phyloP scores from a whole-genome alignment of 495 filamentous ascomycete species.

The Rostrohypoxylon terebratum region DNA sequence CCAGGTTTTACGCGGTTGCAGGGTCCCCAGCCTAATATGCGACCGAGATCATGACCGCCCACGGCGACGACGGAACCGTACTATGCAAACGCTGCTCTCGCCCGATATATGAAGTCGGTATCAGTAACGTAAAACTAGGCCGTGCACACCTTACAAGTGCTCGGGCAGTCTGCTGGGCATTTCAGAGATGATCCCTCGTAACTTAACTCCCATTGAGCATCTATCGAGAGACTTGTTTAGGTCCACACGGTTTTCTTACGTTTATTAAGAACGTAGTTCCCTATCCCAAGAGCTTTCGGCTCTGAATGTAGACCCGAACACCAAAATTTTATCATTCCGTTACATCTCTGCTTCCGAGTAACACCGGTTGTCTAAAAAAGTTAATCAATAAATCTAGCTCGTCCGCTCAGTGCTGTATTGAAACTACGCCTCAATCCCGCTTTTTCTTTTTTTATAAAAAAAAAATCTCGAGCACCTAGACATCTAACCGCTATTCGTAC shows the following conservation, averaged over 20 bases:
- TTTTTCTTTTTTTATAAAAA: too few species aligned
- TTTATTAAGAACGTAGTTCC: neutral
- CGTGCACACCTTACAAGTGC: slow-evolving; percentile 1
- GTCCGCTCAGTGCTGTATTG: neutral
- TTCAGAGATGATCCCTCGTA: slow-evolving; percentile 23
- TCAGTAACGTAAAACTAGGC: neutral
- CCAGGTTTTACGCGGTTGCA: slow-evolving; percentile 10
- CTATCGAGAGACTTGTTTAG: slow-evolving; percentile 5
- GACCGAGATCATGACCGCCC: slow-evolving; percentile 17
- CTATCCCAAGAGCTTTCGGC: neutral
- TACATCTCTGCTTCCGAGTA: neutral
- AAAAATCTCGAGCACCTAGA: neutral
- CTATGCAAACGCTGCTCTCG: slow-evolving; percentile 11
- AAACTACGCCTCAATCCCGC: neutral
- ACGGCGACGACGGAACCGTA: slow-evolving; percentile 10
- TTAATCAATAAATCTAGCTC: neutral
- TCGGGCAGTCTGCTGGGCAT: neutral
- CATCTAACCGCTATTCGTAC: neutral
- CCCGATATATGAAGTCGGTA: slow-evolving; percentile 21
- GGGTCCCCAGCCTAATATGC: slow-evolving; percentile 8
- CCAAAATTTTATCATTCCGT: neutral
- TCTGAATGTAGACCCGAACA: neutral
- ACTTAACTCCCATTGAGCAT: slow-evolving; percentile 1
- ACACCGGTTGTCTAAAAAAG: neutral
- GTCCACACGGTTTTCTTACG: slow-evolving; percentile 1